A percentile compares a stretch with the other conserved stretches of the same genome.
phyloP scores from a whole-genome alignment of 371 early-diverging fungal species.

The Chytridium lagenaria region DNA sequence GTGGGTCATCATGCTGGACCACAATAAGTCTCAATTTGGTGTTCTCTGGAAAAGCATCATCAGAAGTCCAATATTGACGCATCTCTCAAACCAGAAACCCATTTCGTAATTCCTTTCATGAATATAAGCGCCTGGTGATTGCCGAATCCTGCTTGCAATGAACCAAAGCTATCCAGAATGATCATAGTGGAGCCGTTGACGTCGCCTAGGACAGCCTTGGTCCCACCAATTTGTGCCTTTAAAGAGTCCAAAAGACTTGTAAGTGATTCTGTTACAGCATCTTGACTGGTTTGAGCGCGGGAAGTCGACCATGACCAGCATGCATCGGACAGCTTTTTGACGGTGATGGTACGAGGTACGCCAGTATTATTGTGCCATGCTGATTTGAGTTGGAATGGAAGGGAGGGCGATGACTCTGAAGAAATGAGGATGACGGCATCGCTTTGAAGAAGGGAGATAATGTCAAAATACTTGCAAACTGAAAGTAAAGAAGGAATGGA shows the following conservation, averaged over 20 bases:
- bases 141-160: not conserved
- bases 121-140: not conserved
- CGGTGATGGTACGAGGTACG: too few species aligned
- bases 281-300: not conserved
- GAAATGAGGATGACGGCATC: too few species aligned
- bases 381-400: too few species aligned
- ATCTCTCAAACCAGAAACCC: not conserved
- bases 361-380: too few species aligned
- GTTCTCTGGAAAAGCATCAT: not conserved
- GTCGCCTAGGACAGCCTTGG: not conserved
- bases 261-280: not conserved
- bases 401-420: too few species aligned
- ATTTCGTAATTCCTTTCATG: not conserved
- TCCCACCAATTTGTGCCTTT: not conserved
- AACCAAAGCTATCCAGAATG: not conserved
- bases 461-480: too few species aligned
- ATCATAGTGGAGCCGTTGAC: not conserved
- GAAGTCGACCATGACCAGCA: constrained; percentile 5
- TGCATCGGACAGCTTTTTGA: not conserved
- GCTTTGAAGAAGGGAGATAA: too few species aligned
- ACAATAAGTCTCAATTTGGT: not conserved
- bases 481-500: too few species aligned
- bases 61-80: not conserved
- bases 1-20: not conserved
- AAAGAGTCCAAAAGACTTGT: not conserved